phyloP scores from a whole-genome alignment of 768 basidiomycete genomes.

The Hebeloma cylindrosporum region DNA sequence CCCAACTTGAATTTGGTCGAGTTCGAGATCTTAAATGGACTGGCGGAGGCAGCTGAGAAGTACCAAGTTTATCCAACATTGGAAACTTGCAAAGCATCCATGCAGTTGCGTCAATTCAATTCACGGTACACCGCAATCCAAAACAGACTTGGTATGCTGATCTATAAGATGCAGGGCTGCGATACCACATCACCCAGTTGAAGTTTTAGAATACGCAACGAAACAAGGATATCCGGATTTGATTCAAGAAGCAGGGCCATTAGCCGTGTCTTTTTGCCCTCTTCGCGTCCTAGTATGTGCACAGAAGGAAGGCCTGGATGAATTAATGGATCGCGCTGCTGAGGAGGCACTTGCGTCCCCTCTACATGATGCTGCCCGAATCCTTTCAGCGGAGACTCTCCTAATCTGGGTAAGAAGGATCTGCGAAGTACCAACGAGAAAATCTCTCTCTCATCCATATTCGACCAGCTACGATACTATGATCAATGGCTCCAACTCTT shows the following conservation, averaged over 20 bases:
- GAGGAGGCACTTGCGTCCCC: too few species aligned
- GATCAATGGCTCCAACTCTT: too few species aligned
- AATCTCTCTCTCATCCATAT: too few species aligned
- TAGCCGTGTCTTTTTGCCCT: too few species aligned
- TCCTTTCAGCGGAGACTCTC: too few species aligned
- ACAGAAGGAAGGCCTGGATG: too few species aligned
- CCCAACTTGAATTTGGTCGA: conserved; percentile 1
- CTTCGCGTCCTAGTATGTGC: too few species aligned
- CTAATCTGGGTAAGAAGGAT: too few species aligned
- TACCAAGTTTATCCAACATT: conserved; percentile 16
- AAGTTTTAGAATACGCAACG: conserved; percentile 18
- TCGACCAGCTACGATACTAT: too few species aligned
- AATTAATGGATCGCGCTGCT: too few species aligned
- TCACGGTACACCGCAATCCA: neutral
- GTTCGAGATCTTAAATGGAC: neutral
- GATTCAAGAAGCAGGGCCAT: conserved; percentile 10
- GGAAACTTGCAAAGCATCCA: conserved; percentile 4
- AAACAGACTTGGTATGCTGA: neutral
- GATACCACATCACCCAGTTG: conserved; percentile 14
- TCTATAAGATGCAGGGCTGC: conserved; percentile 2
- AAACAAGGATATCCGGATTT: conserved; percentile 17
- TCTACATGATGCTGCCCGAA: too few species aligned
- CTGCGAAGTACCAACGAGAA: too few species aligned
- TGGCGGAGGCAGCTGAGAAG: conserved; percentile 16
- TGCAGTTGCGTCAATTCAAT: conserved; percentile 3